Evolutionary conservation across 129 eudicot species (phyloP).

Genomic region (Erigeron canadensis): DNA sequence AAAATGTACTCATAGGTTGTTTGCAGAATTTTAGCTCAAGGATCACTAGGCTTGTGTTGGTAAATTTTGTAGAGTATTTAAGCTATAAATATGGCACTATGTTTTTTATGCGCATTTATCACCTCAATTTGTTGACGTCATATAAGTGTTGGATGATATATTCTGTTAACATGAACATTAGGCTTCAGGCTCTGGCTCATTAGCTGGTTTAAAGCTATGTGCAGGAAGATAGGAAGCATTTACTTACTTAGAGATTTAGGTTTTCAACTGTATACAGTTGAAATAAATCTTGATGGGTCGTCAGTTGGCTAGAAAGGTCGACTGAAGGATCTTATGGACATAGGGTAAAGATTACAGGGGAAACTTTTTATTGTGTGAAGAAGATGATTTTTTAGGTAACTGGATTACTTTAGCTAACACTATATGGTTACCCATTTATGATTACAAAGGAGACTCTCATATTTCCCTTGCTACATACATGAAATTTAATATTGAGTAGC

Average conservation of each 20-base stretch:
- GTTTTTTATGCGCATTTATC: not conserved
- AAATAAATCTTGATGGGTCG: not conserved
- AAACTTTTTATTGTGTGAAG: not conserved
- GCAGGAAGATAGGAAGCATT: no score
- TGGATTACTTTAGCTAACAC: not conserved
- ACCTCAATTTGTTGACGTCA: slow-evolving; percentile 1
- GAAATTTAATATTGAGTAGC: no score
- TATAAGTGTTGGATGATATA: not conserved
- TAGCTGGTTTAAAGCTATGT: not conserved
- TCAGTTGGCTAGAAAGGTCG: no score
- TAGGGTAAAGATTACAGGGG: not conserved
- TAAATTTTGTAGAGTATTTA: not conserved
- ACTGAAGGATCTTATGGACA: not conserved
- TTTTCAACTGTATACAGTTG: not conserved
- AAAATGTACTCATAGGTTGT: not conserved
- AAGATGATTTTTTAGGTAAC: slow-evolving; percentile 2
- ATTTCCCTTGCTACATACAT: no score
- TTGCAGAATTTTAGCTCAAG: not conserved
- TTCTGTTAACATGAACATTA: no score
- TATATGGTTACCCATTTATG: not conserved
- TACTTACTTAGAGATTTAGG: no score
- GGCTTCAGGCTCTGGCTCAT: no score
- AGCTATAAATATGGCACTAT: not conserved
- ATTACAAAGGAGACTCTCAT: no score
- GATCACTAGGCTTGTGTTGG: not conserved